phyloP scores from a whole-genome alignment of 495 filamentous ascomycete species.

The Lepraria neglecta region DNA sequence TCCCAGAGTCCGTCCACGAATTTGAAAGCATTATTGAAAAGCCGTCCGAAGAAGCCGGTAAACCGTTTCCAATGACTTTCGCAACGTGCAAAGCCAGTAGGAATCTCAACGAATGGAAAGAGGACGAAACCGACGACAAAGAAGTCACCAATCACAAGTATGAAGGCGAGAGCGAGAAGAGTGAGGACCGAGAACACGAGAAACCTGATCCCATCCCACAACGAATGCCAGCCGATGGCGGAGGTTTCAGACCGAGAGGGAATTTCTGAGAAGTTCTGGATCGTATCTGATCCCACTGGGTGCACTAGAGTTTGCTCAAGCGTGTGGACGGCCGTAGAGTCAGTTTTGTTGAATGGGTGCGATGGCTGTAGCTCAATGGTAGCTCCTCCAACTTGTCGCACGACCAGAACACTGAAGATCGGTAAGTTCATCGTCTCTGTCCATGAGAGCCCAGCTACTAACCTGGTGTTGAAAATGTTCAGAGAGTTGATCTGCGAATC shows the following conservation, averaged over 20 bases:
- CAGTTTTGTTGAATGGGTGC: not conserved
- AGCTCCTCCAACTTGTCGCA: not conserved
- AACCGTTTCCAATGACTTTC: not conserved
- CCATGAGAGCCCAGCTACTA: not conserved
- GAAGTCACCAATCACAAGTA: not conserved
- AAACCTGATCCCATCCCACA: not conserved
- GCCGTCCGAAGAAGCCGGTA: slow-evolving; percentile 1
- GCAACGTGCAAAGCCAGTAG: not conserved
- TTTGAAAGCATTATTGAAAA: not conserved
- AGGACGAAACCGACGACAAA: not conserved
- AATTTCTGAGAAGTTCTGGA: not conserved
- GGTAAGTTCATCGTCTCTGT: not conserved
- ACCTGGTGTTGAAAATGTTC: not conserved
- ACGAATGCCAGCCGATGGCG: not conserved
- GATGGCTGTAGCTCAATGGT: not conserved
- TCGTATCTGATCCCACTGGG: not conserved
- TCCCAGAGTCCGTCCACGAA: not conserved
- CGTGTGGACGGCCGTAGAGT: not conserved
- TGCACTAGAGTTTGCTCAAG: not conserved
- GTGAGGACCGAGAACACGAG: not conserved
- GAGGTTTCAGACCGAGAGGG: not conserved
- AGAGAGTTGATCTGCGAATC: not conserved
- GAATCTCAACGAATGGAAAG: not conserved
- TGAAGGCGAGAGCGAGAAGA: not conserved
- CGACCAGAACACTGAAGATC: not conserved